A percentile compares a stretch with the other conserved stretches of the same genome.
Evolutionary conservation across 2,329 filamentous ascomycete genomes (phyloP).

Genomic region (Penicillium brasilianum): DNA sequence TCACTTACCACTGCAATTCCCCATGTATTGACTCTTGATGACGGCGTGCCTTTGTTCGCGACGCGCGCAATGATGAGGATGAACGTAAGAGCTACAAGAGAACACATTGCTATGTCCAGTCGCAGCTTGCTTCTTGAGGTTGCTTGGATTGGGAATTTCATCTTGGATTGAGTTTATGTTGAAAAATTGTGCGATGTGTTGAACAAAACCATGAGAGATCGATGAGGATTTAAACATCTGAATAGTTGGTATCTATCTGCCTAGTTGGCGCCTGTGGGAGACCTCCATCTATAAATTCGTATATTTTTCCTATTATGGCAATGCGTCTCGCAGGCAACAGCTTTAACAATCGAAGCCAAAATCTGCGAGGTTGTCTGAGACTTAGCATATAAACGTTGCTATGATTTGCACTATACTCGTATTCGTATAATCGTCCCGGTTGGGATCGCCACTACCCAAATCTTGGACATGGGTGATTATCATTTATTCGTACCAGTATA

Average conservation of each 20-base stretch:
- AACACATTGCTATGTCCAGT: background rate
- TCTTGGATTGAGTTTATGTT: background rate
- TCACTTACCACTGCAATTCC: slow-evolving; percentile 25
- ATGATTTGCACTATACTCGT: background rate
- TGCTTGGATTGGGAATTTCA: background rate
- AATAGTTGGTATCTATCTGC: background rate
- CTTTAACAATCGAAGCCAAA: background rate
- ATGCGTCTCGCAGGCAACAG: background rate
- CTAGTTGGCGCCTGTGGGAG: background rate
- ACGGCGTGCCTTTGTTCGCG: slow-evolving; percentile 25
- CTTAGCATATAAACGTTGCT: background rate
- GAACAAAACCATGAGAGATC: too few relatives aligned
- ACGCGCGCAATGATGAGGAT: slow-evolving; percentile 29
- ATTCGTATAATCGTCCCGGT: background rate
- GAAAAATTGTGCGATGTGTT: background rate
- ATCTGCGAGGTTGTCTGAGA: background rate
- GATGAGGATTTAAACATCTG: background rate
- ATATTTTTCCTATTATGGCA: background rate
- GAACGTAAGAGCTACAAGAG: slow-evolving; percentile 12
- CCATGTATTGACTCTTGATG: slow-evolving; percentile 27
- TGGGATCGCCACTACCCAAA: background rate
- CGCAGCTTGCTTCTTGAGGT: background rate
- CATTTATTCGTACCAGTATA: background rate
- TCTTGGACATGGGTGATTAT: background rate
- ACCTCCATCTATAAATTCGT: background rate